A percentile compares a stretch with the other conserved stretches of the same genome.
Conservation (phyloP, 2,329 filamentous ascomycete genomes). For the Metarhizium humberi region DNA sequence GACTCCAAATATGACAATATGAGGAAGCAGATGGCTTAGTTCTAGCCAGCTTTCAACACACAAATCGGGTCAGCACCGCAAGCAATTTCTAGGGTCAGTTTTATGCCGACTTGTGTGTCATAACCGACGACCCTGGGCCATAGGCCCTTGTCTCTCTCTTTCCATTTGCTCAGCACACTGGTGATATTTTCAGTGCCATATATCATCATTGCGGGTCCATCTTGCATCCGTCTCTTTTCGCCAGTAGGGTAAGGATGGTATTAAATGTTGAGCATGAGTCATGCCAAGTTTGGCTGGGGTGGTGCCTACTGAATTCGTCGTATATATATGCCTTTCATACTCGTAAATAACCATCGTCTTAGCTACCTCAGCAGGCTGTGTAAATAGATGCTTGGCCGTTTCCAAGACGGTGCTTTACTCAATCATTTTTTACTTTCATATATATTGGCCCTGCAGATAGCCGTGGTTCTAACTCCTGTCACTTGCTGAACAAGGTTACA, state of each 20-base stretch:
- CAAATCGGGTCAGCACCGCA: no score
- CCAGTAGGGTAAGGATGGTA: background rate
- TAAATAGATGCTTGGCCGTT: background rate
- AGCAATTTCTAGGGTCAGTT: no score
- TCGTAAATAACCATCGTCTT: background rate
- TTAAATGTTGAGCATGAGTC: background rate
- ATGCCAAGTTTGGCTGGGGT: background rate
- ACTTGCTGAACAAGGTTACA: no score
- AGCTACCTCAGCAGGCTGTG: background rate
- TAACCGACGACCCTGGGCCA: no score
- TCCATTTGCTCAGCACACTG: no score
- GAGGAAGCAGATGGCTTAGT: conserved; percentile 17
- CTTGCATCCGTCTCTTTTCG: background rate
- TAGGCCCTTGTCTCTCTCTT: no score
- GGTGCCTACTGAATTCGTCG: background rate
- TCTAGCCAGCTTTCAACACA: background rate
- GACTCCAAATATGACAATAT: conserved; percentile 48
- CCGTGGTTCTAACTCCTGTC: no score
- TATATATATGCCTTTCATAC: background rate
- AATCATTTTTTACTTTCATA: no score
- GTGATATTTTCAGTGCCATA: no score
- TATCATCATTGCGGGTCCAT: no score
- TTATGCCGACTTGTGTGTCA: no score
- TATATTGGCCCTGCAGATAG: no score
- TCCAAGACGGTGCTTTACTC: background rate